These are phyloP conservation scores for Tolypocladium ovalisporum DNA, from an alignment of 2,329 filamentous ascomycete genomes.

Conservation along the genomic window DNA sequence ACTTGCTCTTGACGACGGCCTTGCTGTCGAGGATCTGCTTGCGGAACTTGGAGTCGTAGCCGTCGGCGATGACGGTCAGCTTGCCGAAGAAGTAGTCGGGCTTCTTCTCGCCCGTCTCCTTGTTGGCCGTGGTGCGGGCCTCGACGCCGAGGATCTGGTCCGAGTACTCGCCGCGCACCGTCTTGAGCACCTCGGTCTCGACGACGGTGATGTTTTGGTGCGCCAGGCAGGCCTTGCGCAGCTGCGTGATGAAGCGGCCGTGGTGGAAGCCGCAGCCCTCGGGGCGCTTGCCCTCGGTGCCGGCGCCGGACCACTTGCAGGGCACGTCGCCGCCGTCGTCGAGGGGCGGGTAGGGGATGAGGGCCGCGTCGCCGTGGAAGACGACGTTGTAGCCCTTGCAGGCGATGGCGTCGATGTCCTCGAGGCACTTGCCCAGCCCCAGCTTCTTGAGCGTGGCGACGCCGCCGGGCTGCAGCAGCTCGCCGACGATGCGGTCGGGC, in stretches of 20 bases:
- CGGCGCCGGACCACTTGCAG: constrained; percentile 22
- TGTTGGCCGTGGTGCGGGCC: constrained; percentile 49
- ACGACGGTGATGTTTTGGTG: constrained; percentile 82
- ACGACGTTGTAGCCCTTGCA: constrained; percentile 82
- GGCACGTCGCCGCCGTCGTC: constrained; percentile 33
- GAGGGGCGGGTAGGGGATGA: constrained; percentile 68
- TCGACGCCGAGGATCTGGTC: constrained; percentile 75
- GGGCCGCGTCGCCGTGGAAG: constrained; percentile 62
- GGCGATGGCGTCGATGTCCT: constrained; percentile 76
- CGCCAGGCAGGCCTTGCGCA: constrained; percentile 62
- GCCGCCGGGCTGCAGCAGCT: constrained; percentile 88
- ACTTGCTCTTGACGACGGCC: constrained; percentile 71
- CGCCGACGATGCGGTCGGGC: constrained; percentile 91
- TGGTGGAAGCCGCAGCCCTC: constrained; percentile 85
- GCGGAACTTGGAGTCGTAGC: constrained; percentile 85
- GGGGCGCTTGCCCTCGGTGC: constrained; percentile 28
- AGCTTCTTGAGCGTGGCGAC: constrained; percentile 70
- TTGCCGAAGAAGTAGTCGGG: constrained; percentile 76
- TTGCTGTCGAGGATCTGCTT: constrained; percentile 59
- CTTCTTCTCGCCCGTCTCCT: constrained; percentile 41
- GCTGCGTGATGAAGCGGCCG: constrained; percentile 77
- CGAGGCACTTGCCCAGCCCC: constrained; percentile 70
- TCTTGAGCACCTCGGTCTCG: constrained; percentile 73
- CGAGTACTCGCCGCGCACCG: constrained; percentile 59
- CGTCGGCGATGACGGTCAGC: constrained; percentile 83